Conservation (phyloP, 1,139 yeast genomes). For the Hyphopichia fennica region DNA sequence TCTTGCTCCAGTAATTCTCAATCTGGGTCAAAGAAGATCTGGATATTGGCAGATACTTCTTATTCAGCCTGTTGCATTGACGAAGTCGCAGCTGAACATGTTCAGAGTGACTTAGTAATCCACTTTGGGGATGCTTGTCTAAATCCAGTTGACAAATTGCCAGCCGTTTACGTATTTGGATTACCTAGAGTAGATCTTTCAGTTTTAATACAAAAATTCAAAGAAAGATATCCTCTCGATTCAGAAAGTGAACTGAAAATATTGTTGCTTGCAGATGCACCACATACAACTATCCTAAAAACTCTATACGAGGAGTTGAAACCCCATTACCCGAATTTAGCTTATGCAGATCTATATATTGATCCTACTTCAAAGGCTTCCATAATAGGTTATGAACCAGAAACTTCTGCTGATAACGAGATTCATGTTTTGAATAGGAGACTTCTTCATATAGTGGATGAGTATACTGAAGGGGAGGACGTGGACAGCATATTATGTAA, state of each 20-base stretch:
- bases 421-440: constrained; percentile 24
- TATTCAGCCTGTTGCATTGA: constrained; percentile 96
- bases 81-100: constrained; percentile 96
- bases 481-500: constrained; percentile 26
- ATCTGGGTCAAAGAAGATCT: constrained; percentile 36
- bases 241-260: constrained; percentile 36
- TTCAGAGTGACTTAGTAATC: constrained; percentile 76
- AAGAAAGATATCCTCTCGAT: constrained; percentile 26
- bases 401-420: constrained; percentile 1
- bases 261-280: constrained; percentile 68
- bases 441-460: constrained; percentile 17
- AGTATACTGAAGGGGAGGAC: constrained; percentile 14
- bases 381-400: constrained; percentile 44
- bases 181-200: constrained; percentile 51
- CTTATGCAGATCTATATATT: constrained; percentile 51
- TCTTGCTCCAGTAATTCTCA: not conserved
- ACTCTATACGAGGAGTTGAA: constrained; percentile 33
- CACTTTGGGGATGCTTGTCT: constrained; percentile 96
- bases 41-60: constrained; percentile 92
- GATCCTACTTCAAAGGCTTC: constrained; percentile 24
- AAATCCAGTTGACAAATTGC: constrained; percentile 70
- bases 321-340: constrained; percentile 40
- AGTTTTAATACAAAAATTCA: constrained; percentile 34
- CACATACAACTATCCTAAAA: constrained; percentile 47
- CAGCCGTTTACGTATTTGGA: constrained; percentile 78